A percentile compares a stretch with the other conserved stretches of the same genome.
Evolutionary conservation across 2,329 filamentous ascomycete genomes (phyloP).

Genomic region (Chrysoporthe deuterocubensis): DNA sequence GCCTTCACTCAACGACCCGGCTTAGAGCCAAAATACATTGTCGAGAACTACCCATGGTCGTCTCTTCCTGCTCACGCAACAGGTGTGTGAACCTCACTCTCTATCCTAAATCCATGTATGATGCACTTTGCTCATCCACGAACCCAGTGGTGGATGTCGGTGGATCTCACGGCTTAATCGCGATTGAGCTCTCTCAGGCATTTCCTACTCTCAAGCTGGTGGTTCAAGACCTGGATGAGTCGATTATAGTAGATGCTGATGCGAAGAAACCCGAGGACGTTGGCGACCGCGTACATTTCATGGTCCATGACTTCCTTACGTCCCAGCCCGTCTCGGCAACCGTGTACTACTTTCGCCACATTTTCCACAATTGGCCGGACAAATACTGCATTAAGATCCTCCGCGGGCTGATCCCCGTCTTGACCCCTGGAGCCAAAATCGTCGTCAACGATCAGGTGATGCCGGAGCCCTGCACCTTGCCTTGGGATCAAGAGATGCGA

Average conservation of each 20-base stretch:
- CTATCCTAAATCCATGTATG: not conserved
- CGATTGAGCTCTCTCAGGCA: slow-evolving; percentile 12
- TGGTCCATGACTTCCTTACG: slow-evolving; percentile 18
- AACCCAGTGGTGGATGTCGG: slow-evolving; percentile 18
- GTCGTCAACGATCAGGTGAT: slow-evolving; percentile 13
- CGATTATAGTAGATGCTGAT: slow-evolving; percentile 9
- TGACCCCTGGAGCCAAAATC: slow-evolving; percentile 14
- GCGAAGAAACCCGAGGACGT: slow-evolving; percentile 6
- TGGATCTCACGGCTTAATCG: slow-evolving; percentile 18
- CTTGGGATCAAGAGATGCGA: slow-evolving; percentile 11
- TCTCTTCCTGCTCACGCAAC: slow-evolving; percentile 4
- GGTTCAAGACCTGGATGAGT: slow-evolving; percentile 18
- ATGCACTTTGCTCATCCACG: not conserved
- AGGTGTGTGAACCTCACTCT: not conserved
- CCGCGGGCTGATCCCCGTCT: not conserved
- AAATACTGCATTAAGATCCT: slow-evolving; percentile 22
- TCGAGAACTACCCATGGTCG: slow-evolving; percentile 2
- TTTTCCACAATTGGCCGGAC: slow-evolving; percentile 21
- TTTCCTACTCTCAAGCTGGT: slow-evolving; percentile 16
- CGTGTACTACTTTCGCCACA: slow-evolving; percentile 15
- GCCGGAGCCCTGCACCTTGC: slow-evolving; percentile 5
- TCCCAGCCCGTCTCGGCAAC: slow-evolving; percentile 11
- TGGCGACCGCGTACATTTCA: slow-evolving; percentile 16
- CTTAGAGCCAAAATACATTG: slow-evolving; percentile 16
- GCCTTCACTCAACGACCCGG: slow-evolving; percentile 12